Evolutionary conservation across 371 early-diverging fungal species (phyloP).

Genomic region (Paraphysoderma sedebokerense): DNA sequence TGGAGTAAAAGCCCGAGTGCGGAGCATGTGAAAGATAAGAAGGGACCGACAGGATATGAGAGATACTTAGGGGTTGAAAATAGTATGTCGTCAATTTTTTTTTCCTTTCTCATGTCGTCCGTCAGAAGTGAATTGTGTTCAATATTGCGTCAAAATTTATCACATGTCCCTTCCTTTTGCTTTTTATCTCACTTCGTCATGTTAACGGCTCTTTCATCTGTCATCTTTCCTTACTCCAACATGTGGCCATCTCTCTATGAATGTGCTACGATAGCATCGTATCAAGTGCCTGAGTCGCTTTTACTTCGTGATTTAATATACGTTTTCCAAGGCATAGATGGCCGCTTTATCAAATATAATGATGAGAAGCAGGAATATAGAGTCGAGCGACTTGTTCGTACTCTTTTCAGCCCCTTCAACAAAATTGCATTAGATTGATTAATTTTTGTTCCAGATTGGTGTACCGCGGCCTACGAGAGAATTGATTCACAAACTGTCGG

Average conservation of each 20-base stretch:
- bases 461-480: slow-evolving; percentile 37
- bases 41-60: not conserved
- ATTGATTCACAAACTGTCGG: slow-evolving; percentile 33
- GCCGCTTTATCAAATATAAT: slow-evolving; percentile 55
- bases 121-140: not conserved
- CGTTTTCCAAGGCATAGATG: slow-evolving; percentile 87
- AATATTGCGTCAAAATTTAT: slow-evolving; percentile 1
- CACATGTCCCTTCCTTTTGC: slow-evolving; percentile 1
- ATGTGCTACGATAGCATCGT: slow-evolving; percentile 8
- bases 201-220: not conserved
- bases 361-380: slow-evolving; percentile 16
- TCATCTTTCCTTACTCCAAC: not conserved
- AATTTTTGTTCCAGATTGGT: slow-evolving; percentile 17
- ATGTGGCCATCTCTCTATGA: slow-evolving; percentile 1
- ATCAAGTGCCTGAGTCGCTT: slow-evolving; percentile 41
- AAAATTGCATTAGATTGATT: slow-evolving; percentile 3
- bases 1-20: too few relatives aligned
- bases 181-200: not conserved
- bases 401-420: slow-evolving; percentile 6
- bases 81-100: not conserved
- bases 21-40: too few relatives aligned
- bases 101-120: not conserved
- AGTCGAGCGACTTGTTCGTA: slow-evolving; percentile 25
- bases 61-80: not conserved
- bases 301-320: slow-evolving; percentile 72